phyloP scores from a whole-genome alignment of 2,329 filamentous ascomycete species.

The Colletotrichum godetiae region DNA sequence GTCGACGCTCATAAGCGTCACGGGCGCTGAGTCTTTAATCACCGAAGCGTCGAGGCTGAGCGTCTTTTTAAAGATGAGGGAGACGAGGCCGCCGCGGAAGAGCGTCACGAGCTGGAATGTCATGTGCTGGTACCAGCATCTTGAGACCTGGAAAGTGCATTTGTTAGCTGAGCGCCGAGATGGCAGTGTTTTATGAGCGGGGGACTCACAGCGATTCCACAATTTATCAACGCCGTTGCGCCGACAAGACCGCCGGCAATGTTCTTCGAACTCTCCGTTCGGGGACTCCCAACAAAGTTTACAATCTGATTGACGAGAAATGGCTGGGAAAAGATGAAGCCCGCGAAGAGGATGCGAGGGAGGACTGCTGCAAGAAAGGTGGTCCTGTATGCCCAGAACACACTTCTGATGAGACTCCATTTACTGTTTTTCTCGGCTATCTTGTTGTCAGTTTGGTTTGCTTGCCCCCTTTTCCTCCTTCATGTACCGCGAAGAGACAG shows the following conservation, averaged over 20 bases:
- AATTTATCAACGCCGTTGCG: conserved; percentile 52
- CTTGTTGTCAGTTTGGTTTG: background rate
- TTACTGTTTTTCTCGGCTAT: conserved; percentile 37
- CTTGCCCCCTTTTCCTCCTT: too few species aligned
- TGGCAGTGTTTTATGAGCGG: background rate
- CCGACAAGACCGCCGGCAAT: conserved; percentile 53
- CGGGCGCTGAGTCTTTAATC: conserved; percentile 49
- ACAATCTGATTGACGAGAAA: conserved; percentile 54
- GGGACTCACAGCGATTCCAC: conserved; percentile 52
- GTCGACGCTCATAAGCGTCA: conserved; percentile 60
- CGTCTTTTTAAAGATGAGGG: conserved; percentile 62
- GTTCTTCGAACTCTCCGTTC: conserved; percentile 40
- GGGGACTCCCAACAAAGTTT: conserved; percentile 43
- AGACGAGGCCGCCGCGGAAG: conserved; percentile 49
- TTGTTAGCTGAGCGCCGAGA: conserved; percentile 9
- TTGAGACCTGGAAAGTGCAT: conserved; percentile 3
- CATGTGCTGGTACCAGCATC: conserved; percentile 46
- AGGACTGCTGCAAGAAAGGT: conserved; percentile 46
- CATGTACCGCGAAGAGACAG: background rate
- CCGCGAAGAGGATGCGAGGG: conserved; percentile 51
- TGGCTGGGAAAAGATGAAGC: conserved; percentile 57
- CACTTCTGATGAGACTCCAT: conserved; percentile 40
- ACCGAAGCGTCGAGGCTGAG: conserved; percentile 44
- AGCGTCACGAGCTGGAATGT: conserved; percentile 50
- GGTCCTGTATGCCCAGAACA: conserved; percentile 43